These are phyloP conservation scores for Casuarina glauca DNA, from an alignment of 306 rosid species.

Conservation along the genomic window DNA sequence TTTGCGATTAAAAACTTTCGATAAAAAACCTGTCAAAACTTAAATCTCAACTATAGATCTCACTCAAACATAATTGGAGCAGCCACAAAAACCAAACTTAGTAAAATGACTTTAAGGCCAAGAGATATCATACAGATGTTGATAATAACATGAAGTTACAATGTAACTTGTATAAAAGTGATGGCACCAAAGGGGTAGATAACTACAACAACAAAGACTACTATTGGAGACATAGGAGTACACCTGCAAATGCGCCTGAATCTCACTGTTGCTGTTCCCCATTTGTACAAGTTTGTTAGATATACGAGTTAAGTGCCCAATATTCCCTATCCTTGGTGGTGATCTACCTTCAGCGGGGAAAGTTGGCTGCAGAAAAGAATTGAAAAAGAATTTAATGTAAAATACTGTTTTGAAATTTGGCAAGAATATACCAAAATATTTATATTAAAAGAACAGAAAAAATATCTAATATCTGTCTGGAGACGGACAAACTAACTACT, in stretches of 20 bases:
- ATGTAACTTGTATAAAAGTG: not conserved
- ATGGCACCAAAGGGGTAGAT: not conserved
- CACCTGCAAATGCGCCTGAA: slow-evolving; percentile 80
- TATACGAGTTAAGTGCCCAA: slow-evolving; percentile 92
- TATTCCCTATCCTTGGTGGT: slow-evolving; percentile 79
- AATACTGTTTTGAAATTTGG: not conserved
- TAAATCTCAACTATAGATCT: not conserved
- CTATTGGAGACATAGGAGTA: slow-evolving; percentile 15
- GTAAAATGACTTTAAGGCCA: not conserved
- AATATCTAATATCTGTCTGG: not conserved
- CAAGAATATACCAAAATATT: slow-evolving; percentile 11
- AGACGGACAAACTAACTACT: slow-evolving; percentile 11
- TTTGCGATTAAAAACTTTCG: not conserved
- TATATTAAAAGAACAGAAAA: slow-evolving; percentile 10
- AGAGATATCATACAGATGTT: not conserved
- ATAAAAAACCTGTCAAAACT: not conserved
- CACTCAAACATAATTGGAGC: not conserved
- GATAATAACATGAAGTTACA: not conserved
- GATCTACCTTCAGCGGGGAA: slow-evolving; percentile 66
- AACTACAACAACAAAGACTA: not conserved
- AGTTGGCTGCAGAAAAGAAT: slow-evolving; percentile 72
- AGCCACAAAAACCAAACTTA: not conserved
- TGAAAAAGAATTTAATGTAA: slow-evolving; percentile 21
- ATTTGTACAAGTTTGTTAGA: slow-evolving; percentile 85
- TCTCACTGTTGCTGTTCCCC: slow-evolving; percentile 60